phyloP scores from a whole-genome alignment of 106 monocot species.

The Agapanthus africanus region DNA sequence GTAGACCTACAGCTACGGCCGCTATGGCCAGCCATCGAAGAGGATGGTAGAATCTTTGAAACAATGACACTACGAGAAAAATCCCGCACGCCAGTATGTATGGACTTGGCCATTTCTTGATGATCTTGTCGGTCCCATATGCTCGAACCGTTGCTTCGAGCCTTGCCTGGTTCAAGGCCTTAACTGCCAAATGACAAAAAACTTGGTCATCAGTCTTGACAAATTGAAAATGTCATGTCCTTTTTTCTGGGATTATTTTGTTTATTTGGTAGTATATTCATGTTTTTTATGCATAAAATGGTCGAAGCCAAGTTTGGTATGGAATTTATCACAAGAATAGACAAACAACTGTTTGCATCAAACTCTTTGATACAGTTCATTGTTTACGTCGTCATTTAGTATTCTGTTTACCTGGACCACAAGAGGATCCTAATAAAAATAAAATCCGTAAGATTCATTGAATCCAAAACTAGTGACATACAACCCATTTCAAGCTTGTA shows the following conservation, averaged over 20 bases:
- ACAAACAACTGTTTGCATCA: too few relatives aligned
- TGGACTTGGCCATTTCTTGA: slow-evolving; percentile 57
- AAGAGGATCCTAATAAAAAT: too few relatives aligned
- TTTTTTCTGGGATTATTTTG: not conserved
- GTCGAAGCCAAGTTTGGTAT: too few relatives aligned
- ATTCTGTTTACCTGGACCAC: too few relatives aligned
- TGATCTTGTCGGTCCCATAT: slow-evolving; percentile 30
- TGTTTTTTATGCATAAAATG: too few relatives aligned
- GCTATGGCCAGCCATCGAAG: slow-evolving; percentile 55
- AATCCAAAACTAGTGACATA: too few relatives aligned
- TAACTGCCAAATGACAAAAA: slow-evolving; percentile 29
- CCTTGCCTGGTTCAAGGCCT: slow-evolving; percentile 72
- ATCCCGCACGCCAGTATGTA: slow-evolving; percentile 47
- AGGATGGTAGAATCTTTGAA: slow-evolving; percentile 40
- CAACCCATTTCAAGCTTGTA: too few relatives aligned
- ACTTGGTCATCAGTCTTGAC: not conserved
- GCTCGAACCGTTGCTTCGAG: slow-evolving; percentile 67
- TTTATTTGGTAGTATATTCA: not conserved
- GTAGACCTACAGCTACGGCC: slow-evolving; percentile 32
- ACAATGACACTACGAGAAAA: slow-evolving; percentile 40
- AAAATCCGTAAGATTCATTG: too few relatives aligned
- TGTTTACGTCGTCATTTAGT: too few relatives aligned
- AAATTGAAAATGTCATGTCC: not conserved
- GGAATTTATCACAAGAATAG: too few relatives aligned
- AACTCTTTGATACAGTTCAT: too few relatives aligned